Evolutionary conservation across 2,329 filamentous ascomycete species (phyloP), one percentile per base, ranked within the genome.

Genomic region (Parafenestella ontariensis): DNA sequence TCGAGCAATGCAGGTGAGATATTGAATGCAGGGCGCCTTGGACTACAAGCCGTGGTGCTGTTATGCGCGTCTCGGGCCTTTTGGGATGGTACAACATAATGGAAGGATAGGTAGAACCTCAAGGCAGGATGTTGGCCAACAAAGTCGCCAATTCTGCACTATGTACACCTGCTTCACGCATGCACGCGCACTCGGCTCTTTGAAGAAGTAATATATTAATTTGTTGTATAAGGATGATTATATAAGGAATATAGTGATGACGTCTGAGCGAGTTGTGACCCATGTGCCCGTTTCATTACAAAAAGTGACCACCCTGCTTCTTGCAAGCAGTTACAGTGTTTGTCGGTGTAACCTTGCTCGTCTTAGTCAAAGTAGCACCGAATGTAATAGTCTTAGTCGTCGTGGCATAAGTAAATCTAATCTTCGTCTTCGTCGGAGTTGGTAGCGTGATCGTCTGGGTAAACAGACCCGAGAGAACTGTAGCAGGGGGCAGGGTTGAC

Each of bases 321-420:
- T 69, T 73, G 62, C 71, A 78, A 21, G 69, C 66, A 8, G 69
- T 68, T 15, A 69, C 66, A n/a, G 66, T 69, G 21, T 70, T 70
- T 29, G 65, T 66, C 18, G 75, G 76, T 17, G 72, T 77, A 17
- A 74, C 61, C 0, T 73, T 78, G 1, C 65, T 72, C 2, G 64
- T 68, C 31, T 59, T 66, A 1, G 74, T 77, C 40, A 65, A 71
- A 13, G 71, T 74, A n/a, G 69, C 68, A 5, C 63, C 65, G 37
- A 75, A 64, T 0, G 73, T 76, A 13, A 74, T 66, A 2, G 73
- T 72, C 39, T 64, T 70, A 2, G 74, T 77, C 1, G 65, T 70
- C 0, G 61, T 66, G 7, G 63, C 52, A 18, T 59, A 73, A 8
- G 59, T 68, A 40, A 70, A 68, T 3, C 54, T 59, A 31, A 73